These are phyloP conservation scores for Solanum neorickii DNA, from an alignment of 257 asterid genomes.

Conservation along the genomic window DNA sequence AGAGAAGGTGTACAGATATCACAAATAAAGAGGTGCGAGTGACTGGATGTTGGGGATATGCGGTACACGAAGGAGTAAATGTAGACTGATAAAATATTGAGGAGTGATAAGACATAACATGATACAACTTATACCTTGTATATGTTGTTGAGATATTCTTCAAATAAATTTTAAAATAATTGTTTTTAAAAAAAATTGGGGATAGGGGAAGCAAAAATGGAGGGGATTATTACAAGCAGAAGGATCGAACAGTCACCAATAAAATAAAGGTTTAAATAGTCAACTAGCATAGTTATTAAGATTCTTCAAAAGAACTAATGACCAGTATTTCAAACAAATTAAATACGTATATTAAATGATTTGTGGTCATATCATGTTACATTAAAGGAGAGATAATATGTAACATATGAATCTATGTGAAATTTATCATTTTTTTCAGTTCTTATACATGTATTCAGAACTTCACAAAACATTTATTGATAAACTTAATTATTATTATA, in stretches of 20 bases:
- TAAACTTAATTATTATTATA: background rate
- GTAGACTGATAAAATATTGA: too few species aligned
- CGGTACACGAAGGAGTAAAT: fast-evolving
- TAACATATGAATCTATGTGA: background rate
- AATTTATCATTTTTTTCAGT: too few species aligned
- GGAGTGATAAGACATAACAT: too few species aligned
- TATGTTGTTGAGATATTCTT: background rate
- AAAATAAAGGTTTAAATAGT: background rate
- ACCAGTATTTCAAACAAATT: background rate
- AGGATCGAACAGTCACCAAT: too few species aligned
- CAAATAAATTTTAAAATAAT: background rate
- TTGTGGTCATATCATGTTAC: background rate
- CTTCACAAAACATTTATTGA: background rate
- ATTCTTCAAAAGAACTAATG: background rate
- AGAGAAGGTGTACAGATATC: too few species aligned
- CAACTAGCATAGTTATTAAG: background rate
- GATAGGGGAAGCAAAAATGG: background rate
- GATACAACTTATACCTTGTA: too few species aligned
- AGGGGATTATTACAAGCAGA: background rate
- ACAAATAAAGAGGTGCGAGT: too few species aligned
- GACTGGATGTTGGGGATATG: too few species aligned
- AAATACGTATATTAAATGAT: background rate
- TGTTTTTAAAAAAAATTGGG: background rate
- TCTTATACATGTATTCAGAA: background rate
- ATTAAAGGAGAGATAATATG: background rate